Base-by-base conservation (phyloP, 345 rosid genomes). In the Conringia planisiliqua region DNA sequence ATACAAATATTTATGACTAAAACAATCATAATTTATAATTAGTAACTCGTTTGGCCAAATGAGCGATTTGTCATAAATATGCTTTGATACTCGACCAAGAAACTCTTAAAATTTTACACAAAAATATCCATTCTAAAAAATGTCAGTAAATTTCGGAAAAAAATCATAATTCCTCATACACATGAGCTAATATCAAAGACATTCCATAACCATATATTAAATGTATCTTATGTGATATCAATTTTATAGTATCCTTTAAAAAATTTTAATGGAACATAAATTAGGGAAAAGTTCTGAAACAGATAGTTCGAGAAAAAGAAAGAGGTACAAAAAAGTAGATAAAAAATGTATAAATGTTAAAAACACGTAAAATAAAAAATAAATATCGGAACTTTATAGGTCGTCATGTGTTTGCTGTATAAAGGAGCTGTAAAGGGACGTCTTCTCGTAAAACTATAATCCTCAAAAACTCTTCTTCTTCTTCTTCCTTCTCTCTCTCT, bases 351-450 rank as follows among this genome's bases (percentile, higher is more conserved):
- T 33, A 26, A 6, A 29, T 17, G 26, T 29, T 26, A 12, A 50
- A 30, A 61, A 61, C 7, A 38, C 36, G 39, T 26, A 42, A 47
- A 38, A 50, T 38, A 17, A 32, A 55, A 56, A 13, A 0, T 35
- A 10, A 36, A 36, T 12, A 59, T 13, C 39, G 10, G 16, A 62
- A 20, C 22, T 29, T 38, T 30, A 51, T 26, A 35, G 61, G 71
- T 64, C 47, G 59, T 56, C 78, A 56, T 74, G 66, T 66, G 72
- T 46, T 39, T 27, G 72, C 48, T 74, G 66, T 74, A 74, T 74
- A 74, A 74, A 74, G 42, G 30, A 66, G 72, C 66, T 66, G 72
- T 74, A 66, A 74, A 57, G 40, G 65, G 39, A 65, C 78, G 61
- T 74, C 22, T 61, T 24, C 72, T 65, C 72, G 59, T 42, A 55